Base-by-base conservation (phyloP, 2,329 filamentous ascomycete genomes). In the Didymella segeticola region DNA sequence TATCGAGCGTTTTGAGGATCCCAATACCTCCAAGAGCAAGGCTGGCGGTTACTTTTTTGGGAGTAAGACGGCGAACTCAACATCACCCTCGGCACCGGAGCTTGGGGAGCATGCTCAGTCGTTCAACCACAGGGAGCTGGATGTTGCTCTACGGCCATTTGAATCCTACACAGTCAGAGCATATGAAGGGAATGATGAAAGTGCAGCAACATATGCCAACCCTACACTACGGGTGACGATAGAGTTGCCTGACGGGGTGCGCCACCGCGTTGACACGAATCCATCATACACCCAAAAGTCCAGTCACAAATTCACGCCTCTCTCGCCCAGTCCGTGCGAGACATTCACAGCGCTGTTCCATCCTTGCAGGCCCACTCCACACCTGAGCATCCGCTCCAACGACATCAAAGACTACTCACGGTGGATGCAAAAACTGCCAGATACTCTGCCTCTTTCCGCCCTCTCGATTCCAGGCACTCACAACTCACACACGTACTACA, bases 391-490 rank as follows among this genome's bases (percentile, higher is more conserved):
- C 7, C 69, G 72, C 33, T 48, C 56, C 2, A 63, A 68, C 29
- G 61, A 66, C 22, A 20, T 55, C 1, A 34, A 31, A 12, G 52
- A 83, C 33, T 79, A 98, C 56, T 87, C 88, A 76, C 90, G 87
- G 57, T 91, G 95, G 95, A 98, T 98, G 93, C 76, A 81, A 51
- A 82, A 87, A 57, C 81, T 98, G 34, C 80, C 83, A 56, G 85
- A 93, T 67, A 82, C 86, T 17, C 88, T 86, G 45, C 86, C 91
- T 1, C 80, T 98, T 4, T 89, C 90, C 1, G 83, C 88, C 2
- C 85, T 99, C 43, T 95, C 89, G 43, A 95, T 98, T 58, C 95
- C 95, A 0, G 95, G 95, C 60, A 97, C 95, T 0, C 95, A 99
- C 80, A 98, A 99, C 78, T 91, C 90, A 15, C 91, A 95, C 6